These are phyloP conservation scores for Rhodomyrtus psidioides DNA, from an alignment of 441 rosid species.

Conservation along the genomic window DNA sequence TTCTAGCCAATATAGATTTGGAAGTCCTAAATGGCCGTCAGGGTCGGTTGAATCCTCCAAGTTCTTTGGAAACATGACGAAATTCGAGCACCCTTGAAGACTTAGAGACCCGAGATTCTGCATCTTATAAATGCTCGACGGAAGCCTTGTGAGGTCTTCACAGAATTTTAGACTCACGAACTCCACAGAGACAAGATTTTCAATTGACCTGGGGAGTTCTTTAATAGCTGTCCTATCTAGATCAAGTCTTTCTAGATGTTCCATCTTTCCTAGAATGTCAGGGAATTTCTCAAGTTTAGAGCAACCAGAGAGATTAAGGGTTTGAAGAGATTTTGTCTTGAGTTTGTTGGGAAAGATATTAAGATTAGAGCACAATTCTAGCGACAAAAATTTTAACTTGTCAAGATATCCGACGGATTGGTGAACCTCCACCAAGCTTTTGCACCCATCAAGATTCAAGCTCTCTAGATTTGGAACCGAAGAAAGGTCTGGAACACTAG, in stretches of 20 bases:
- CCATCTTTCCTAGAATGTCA: too few relatives aligned
- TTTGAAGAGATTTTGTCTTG: background rate
- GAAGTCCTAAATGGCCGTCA: background rate
- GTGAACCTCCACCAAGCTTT: background rate
- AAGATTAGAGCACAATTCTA: background rate
- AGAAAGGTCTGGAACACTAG: background rate
- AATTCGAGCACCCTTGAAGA: too few relatives aligned
- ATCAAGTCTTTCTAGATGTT: too few relatives aligned
- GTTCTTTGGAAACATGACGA: background rate
- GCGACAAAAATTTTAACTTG: background rate
- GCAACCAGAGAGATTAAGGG: background rate
- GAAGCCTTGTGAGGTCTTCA: too few relatives aligned
- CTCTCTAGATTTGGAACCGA: background rate
- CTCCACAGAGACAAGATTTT: too few relatives aligned
- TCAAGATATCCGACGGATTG: background rate
- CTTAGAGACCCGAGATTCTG: too few relatives aligned
- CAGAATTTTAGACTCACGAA: rapidly evolving
- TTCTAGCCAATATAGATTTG: background rate
- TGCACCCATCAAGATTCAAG: background rate
- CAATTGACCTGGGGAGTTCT: too few relatives aligned
- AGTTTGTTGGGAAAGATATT: background rate
- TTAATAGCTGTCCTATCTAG: too few relatives aligned
- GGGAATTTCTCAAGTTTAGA: too few relatives aligned
- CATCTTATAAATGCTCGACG: too few relatives aligned
- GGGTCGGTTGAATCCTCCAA: background rate